These are phyloP conservation scores for Phaeotremella skinneri DNA, from an alignment of 768 basidiomycete genomes.

Conservation along the genomic window DNA sequence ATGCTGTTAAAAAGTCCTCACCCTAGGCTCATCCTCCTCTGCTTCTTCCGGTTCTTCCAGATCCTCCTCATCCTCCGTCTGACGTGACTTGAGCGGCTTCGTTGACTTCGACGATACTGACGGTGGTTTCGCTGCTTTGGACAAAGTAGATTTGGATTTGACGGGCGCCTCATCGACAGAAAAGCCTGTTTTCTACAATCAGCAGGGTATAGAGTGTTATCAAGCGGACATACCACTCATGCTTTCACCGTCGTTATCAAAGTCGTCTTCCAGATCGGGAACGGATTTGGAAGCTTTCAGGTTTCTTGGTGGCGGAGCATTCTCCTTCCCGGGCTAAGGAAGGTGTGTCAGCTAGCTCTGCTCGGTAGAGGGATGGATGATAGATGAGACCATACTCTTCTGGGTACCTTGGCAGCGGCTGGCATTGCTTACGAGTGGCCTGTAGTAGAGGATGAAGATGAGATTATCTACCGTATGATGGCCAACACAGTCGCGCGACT, in stretches of 20 bases:
- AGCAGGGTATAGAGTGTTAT: background rate
- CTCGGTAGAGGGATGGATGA: background rate
- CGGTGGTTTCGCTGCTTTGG: constrained; percentile 4
- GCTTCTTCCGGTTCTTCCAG: background rate
- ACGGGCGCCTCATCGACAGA: constrained; percentile 18
- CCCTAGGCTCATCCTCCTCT: background rate
- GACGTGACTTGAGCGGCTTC: background rate
- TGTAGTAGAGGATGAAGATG: background rate
- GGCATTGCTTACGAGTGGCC: no score
- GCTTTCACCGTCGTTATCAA: constrained; percentile 17
- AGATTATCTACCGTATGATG: background rate
- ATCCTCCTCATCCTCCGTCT: background rate
- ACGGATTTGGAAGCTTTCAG: constrained; percentile 9
- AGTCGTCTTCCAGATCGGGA: constrained; percentile 13
- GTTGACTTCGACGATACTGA: background rate
- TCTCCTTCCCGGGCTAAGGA: constrained; percentile 35
- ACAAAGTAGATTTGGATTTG: constrained; percentile 8
- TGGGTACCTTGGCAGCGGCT: background rate
- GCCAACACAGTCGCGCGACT: background rate
- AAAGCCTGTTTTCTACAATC: background rate
- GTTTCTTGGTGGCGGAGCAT: constrained; percentile 20
- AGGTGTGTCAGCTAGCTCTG: no score
- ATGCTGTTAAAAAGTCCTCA: no score
- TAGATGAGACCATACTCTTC: background rate
- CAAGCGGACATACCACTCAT: background rate